A percentile compares a stretch with the other conserved stretches of the same genome.
Evolutionary conservation across 176 grass and related monocot genomes (phyloP).

Genomic region (maize (Zea mays)): DNA sequence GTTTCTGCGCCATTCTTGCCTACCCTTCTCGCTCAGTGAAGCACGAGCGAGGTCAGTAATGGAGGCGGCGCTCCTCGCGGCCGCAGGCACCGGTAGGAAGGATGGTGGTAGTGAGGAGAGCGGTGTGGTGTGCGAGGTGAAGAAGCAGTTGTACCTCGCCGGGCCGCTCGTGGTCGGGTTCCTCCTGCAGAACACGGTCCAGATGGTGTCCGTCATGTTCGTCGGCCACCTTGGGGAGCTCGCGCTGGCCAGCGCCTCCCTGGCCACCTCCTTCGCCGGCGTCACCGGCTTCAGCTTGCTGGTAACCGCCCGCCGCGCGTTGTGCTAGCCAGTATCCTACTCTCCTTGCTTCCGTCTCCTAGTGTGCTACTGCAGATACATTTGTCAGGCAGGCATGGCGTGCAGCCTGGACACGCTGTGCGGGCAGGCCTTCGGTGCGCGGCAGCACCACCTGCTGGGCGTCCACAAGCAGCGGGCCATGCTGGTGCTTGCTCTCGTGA

Average conservation of each 20-base stretch:
- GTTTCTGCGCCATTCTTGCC: background rate
- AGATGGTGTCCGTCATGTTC: slow-evolving; percentile 29
- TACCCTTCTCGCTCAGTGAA: background rate
- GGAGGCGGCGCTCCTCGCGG: background rate
- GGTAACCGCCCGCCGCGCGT: background rate
- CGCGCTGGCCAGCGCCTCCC: slow-evolving; percentile 13
- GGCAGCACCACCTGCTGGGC: slow-evolving; percentile 17
- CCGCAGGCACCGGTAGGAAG: background rate
- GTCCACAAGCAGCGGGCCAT: slow-evolving; percentile 1
- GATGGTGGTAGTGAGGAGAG: background rate
- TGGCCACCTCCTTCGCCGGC: slow-evolving; percentile 25
- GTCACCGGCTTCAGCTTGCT: background rate
- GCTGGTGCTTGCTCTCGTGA: slow-evolving; percentile 16
- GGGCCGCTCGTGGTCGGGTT: slow-evolving; percentile 2
- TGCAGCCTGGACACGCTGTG: slow-evolving; percentile 30
- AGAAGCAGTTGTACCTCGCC: slow-evolving; percentile 20
- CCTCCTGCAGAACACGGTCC: slow-evolving; percentile 19
- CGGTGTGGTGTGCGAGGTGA: background rate
- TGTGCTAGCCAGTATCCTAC: too few relatives aligned
- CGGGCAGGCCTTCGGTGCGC: slow-evolving; percentile 49
- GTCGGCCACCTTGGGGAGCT: slow-evolving; percentile 24
- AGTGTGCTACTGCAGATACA: background rate
- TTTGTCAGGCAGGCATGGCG: background rate
- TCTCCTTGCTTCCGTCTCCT: background rate
- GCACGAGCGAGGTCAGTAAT: background rate